Base-by-base conservation (phyloP, 176 grass and related monocot species). In the Rhynchospora tenuis region DNA sequence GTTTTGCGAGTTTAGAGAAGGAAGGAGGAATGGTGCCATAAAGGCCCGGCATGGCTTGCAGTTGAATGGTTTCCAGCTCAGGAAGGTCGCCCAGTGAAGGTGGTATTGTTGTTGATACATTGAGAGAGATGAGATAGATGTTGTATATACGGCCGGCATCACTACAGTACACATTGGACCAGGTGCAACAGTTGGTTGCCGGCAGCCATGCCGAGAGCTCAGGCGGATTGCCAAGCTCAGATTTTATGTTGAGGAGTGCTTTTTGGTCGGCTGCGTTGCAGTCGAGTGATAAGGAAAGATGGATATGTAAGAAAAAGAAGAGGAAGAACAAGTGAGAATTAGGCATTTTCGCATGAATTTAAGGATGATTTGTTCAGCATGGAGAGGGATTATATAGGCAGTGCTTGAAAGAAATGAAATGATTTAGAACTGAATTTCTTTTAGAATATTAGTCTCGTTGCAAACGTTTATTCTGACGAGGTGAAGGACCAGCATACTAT, bases 101-200 rank as follows among this genome's bases (percentile, higher is more conserved):
- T 16, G 89, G 91, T 81, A 97, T 84, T 4, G 84, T 85, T 23
- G 17, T 62, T 52, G 91, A 84, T 83, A 90, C 87, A 81, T 65
- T 64, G 3, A 74, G 87, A 3, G 68, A 86, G 66, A 90, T 74
- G 73, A 97, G 86, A 86, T 87, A 90, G 71, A 97, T 86, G 86
- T 87, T 85, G 84, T 88, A 74, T 81, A 92, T 88, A 77, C 89
- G 91, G 27, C 94, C 89, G 16, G 70, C 56, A 44, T 88, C 84
- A 84, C 86, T 31, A 82, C 94, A 97, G 15, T 85, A 85, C 20
- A 97, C 31, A 86, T 90, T 84, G 44, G 89, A 86, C 94, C 94
- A 97, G 64, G 9, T 3, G 87, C 94, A 97, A 85, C 84, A 89
- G 79, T 91, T 63, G 19, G 66, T 81, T 3, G 86, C 14, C 0